Evolutionary conservation across 1,284 basidiomycete genomes (phyloP).

Genomic region (Heterobasidion annosum): DNA sequence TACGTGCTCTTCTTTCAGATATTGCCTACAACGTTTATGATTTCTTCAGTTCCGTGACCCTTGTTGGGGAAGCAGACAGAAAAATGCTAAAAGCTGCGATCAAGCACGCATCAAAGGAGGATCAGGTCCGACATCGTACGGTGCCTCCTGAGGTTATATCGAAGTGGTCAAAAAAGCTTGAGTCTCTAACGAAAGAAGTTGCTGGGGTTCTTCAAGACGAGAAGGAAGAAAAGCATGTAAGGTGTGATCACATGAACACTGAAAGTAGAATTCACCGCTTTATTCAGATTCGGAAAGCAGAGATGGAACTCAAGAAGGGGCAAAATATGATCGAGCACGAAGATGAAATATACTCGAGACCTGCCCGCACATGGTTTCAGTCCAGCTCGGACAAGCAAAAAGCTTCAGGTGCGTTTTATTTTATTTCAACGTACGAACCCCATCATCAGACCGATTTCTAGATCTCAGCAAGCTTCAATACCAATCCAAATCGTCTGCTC

Average conservation of each 20-base stretch:
- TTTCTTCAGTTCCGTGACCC: slow-evolving; percentile 72
- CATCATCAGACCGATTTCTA: slow-evolving; percentile 19
- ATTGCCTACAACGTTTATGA: slow-evolving; percentile 1
- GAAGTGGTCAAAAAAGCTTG: slow-evolving; percentile 67
- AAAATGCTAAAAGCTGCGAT: slow-evolving; percentile 96
- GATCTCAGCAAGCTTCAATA: slow-evolving; percentile 70
- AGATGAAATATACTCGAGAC: slow-evolving; percentile 90
- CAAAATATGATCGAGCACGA: slow-evolving; percentile 95
- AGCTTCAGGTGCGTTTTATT: slow-evolving; percentile 53
- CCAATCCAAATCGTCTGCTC: slow-evolving; percentile 38
- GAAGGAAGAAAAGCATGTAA: slow-evolving; percentile 88
- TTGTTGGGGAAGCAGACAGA: slow-evolving; percentile 94
- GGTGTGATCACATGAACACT: slow-evolving; percentile 12
- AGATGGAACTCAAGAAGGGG: slow-evolving; percentile 95
- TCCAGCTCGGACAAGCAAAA: slow-evolving; percentile 75
- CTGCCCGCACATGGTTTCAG: slow-evolving; percentile 98
- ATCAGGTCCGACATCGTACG: slow-evolving; percentile 86
- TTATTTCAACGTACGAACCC: neutral
- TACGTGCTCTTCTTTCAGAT: slow-evolving; percentile 25
- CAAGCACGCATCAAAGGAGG: slow-evolving; percentile 74
- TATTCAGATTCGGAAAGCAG: slow-evolving; percentile 71
- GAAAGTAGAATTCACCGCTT: too few relatives aligned
- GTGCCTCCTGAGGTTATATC: slow-evolving; percentile 75
- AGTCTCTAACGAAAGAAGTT: slow-evolving; percentile 73
- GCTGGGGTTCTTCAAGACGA: slow-evolving; percentile 84